Conservation (phyloP, 2,329 filamentous ascomycete genomes). For the Talaromyces rugulosus region DNA sequence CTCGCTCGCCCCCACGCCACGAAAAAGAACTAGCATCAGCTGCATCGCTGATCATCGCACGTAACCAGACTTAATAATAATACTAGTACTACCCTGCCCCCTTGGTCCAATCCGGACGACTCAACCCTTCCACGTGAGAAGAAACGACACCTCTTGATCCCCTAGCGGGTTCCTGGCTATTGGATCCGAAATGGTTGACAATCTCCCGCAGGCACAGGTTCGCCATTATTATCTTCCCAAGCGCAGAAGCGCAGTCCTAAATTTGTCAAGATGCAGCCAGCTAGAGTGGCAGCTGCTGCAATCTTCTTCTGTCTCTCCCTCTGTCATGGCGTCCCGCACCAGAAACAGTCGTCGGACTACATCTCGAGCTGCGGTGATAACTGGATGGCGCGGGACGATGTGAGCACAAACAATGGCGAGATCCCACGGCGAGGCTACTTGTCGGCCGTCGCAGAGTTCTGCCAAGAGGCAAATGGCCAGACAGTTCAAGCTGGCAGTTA, state of each 20-base stretch:
- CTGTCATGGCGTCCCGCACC: background rate
- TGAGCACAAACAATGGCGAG: conserved; percentile 1
- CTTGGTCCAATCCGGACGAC: background rate
- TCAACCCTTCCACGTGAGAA: background rate
- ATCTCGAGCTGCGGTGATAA: conserved; percentile 4
- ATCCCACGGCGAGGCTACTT: background rate
- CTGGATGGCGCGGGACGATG: conserved; percentile 10
- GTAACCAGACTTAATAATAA: background rate
- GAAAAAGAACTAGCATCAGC: background rate
- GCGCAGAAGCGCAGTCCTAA: background rate
- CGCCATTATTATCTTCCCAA: background rate
- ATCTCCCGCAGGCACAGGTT: background rate
- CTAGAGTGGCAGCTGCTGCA: background rate
- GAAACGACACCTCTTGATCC: background rate
- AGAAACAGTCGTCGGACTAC: conserved; percentile 6
- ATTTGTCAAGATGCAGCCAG: background rate
- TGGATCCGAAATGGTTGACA: background rate
- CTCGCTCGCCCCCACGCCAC: background rate
- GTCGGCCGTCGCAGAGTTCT: background rate
- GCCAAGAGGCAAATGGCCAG: background rate
- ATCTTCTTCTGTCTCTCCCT: background rate
- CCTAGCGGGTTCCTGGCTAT: background rate
- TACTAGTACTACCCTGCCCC: background rate
- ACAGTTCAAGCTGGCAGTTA: background rate
- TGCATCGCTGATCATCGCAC: background rate